Evolutionary conservation across 192 early-diverging fungal genomes (phyloP), one percentile per base, ranked within the genome.

Genomic region (Ramicandelaber brevisporus): DNA sequence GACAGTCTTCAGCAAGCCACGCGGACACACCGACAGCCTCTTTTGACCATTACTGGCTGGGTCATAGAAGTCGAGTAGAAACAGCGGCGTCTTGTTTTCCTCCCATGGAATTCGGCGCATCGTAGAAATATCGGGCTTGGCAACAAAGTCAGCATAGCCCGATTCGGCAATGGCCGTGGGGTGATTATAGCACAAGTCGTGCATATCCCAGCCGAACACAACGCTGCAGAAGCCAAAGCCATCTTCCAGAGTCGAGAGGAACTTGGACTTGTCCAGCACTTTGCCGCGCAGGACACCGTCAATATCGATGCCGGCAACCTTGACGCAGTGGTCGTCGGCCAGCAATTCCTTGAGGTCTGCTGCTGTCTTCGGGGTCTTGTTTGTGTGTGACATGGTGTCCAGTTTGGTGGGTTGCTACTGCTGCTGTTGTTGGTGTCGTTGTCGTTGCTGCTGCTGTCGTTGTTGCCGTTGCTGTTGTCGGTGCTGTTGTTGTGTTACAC

Each of bases 181-280:
- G 34, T 41, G 29, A n/a, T 46, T 30, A 41, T 77, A 78, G 1
- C 53, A 33, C 27, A 57, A 43, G 44, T 83, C 78, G 33, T 73
- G 71, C 42, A 73, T 62, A 37, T 83, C 78, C 75, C 78, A 82
- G 5, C 64, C 62, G 44, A 70, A 77, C 16, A 75, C 50, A n/a
- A 77, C 68, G 9, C 58, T 70, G 38, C 74, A 78, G 35, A 83
- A 78, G 1, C 70, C 77, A 43, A 82, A 72, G 10, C 74, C 78
- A 26, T 61, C 49, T 22, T 67, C 45, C 20, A 63, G 23, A 6
- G 57, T 37, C 21, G 57, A 59, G 10, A 66, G 28, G 38, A 83
- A 78, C 51, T 78, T 83, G 20, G 27, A 38, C 37, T 63, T 63
- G 26, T 33, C 37, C 41, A 82, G 57, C 21, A 73, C 45, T 31